A percentile compares a stretch with the other conserved stretches of the same genome.
Conservation (phyloP, 371 early-diverging fungal genomes). For the Modicella reniformis region DNA sequence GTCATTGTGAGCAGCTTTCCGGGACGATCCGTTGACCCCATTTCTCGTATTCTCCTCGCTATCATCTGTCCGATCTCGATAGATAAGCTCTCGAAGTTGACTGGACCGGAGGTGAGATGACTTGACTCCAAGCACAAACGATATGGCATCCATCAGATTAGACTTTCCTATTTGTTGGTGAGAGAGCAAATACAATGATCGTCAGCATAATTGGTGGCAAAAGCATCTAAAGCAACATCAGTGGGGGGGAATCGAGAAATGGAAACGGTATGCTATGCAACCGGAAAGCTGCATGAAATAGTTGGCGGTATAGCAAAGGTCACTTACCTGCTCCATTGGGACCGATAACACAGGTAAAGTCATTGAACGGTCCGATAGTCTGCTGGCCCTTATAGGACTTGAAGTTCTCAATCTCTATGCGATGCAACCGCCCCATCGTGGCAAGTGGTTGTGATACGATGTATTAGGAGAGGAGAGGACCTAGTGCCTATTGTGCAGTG, state of each 20-base stretch:
- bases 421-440: conserved; percentile 83
- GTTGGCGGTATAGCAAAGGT: neutral
- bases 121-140: conserved; percentile 96
- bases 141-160: conserved; percentile 99
- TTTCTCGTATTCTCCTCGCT: conserved; percentile 27
- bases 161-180: conserved; percentile 83
- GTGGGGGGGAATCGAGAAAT: too few species aligned
- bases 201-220: conserved; percentile 35
- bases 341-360: conserved; percentile 98
- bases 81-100: conserved; percentile 90
- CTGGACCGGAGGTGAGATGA: conserved; percentile 88
- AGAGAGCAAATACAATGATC: neutral
- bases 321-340: conserved; percentile 96
- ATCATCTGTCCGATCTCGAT: conserved; percentile 67
- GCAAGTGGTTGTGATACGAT: neutral
- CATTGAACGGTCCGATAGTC: conserved; percentile 93
- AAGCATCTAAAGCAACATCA: neutral
- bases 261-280: too few species aligned
- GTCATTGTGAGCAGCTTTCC: conserved; percentile 55
- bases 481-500: neutral
- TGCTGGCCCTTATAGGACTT: conserved; percentile 97
- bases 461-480: neutral
- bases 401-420: conserved; percentile 97
- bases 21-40: conserved; percentile 25
- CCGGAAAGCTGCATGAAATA: too few species aligned